A percentile compares a stretch with the other conserved stretches of the same genome.
Evolutionary conservation across 169 alveolate genomes (phyloP).

Genomic region (Eimeria brunetti): DNA sequence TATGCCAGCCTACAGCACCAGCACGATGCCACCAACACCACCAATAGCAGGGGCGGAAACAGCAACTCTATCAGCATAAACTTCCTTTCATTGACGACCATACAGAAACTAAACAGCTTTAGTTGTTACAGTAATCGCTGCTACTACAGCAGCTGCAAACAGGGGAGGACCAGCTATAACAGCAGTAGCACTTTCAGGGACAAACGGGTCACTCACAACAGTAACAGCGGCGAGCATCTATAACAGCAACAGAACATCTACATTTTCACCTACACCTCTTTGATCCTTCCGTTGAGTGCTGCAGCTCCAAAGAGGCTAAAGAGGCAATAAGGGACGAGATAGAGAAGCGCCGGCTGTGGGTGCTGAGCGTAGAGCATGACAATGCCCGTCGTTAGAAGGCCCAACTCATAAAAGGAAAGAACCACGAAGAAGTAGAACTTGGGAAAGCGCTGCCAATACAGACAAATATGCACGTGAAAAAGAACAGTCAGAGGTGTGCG

Average conservation of each 20-base stretch:
- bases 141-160: background rate
- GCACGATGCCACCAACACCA: background rate
- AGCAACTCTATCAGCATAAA: background rate
- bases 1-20: slow-evolving; percentile 54
- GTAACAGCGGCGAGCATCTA: background rate
- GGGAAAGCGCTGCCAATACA: slow-evolving; percentile 64
- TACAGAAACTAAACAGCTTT: background rate
- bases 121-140: background rate
- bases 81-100: background rate
- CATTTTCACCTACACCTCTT: slow-evolving; percentile 72
- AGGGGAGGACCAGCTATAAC: background rate
- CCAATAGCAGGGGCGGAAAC: background rate
- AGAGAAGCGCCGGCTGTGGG: slow-evolving; percentile 97
- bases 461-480: background rate
- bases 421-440: slow-evolving; percentile 88
- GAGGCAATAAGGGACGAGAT: slow-evolving; percentile 94
- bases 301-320: slow-evolving; percentile 84
- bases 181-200: background rate
- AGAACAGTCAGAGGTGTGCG: background rate
- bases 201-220: background rate
- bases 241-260: background rate
- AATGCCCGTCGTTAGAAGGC: slow-evolving; percentile 91
- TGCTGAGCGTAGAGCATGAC: slow-evolving; percentile 88
- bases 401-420: slow-evolving; percentile 91
- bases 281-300: slow-evolving; percentile 80